phyloP scores from a whole-genome alignment of 192 early-diverging fungal species.

The Backusella luteola region DNA sequence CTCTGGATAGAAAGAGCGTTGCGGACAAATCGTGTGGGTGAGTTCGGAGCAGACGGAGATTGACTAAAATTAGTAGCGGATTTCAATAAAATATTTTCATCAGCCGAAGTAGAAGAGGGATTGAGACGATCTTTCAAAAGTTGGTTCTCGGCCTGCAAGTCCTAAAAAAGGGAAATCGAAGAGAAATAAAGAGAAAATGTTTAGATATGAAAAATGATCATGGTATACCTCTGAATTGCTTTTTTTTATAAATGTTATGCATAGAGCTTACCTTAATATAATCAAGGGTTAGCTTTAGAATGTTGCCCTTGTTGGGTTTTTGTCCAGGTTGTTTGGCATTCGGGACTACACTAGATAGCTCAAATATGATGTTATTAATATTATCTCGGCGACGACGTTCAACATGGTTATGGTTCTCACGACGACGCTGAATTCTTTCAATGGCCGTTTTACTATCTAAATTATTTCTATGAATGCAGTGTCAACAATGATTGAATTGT shows the following conservation, averaged over 20 bases:
- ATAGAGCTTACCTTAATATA: constrained; percentile 42
- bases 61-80: background rate
- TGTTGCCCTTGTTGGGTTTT: constrained; percentile 72
- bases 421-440: constrained; percentile 70
- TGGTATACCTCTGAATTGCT: too few relatives aligned
- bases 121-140: constrained; percentile 12
- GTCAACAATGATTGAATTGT: background rate
- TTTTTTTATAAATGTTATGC: background rate
- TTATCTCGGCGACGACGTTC: constrained; percentile 73
- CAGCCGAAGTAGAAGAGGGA: background rate
- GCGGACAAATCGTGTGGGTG: constrained; percentile 11
- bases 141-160: constrained; percentile 17
- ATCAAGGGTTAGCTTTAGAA: constrained; percentile 66
- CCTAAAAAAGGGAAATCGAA: constrained; percentile 8
- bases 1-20: background rate
- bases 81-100: background rate
- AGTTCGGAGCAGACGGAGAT: constrained; percentile 20
- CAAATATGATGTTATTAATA: constrained; percentile 71
- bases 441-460: constrained; percentile 56
- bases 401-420: constrained; percentile 78
- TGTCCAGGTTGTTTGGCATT: constrained; percentile 52
- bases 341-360: constrained; percentile 63
- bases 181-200: background rate
- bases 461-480: constrained; percentile 19
- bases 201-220: background rate